Conservation (phyloP, 768 basidiomycete genomes). For the Holtermannia corniformis region DNA sequence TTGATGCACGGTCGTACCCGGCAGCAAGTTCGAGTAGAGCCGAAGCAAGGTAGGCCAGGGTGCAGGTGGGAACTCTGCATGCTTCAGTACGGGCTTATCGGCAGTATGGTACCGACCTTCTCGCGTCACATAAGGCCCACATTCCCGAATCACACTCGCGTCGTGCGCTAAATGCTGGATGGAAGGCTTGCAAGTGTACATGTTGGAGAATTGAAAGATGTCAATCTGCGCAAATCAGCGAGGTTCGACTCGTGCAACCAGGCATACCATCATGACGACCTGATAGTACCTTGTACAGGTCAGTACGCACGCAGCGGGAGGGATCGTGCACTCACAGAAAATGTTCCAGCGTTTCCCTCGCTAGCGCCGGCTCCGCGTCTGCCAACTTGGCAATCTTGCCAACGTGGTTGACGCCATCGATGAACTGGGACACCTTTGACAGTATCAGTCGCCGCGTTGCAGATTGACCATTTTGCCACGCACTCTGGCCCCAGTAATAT, state of each 20-base stretch:
- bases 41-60: slow-evolving; percentile 81
- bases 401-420: slow-evolving; percentile 87
- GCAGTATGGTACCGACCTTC: slow-evolving; percentile 49
- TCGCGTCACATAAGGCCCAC: slow-evolving; percentile 80
- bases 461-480: not conserved
- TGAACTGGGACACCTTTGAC: slow-evolving; percentile 67
- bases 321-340: slow-evolving; percentile 74
- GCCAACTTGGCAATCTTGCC: slow-evolving; percentile 83
- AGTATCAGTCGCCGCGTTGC: no score
- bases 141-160: slow-evolving; percentile 74
- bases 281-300: slow-evolving; percentile 71
- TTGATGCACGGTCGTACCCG: slow-evolving; percentile 70
- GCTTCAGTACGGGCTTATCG: not conserved
- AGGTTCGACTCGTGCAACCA: no score
- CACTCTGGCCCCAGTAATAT: slow-evolving; percentile 64
- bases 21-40: slow-evolving; percentile 74
- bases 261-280: slow-evolving; percentile 66
- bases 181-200: slow-evolving; percentile 82
- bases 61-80: slow-evolving; percentile 47
- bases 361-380: slow-evolving; percentile 71
- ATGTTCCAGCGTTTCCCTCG: slow-evolving; percentile 80
- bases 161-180: slow-evolving; percentile 83
- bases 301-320: not conserved
- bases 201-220: slow-evolving; percentile 95
- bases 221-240: slow-evolving; percentile 50